Evolutionary conservation across 2,329 filamentous ascomycete genomes (phyloP).

Genomic region (Hymenoscyphus fructigenus): DNA sequence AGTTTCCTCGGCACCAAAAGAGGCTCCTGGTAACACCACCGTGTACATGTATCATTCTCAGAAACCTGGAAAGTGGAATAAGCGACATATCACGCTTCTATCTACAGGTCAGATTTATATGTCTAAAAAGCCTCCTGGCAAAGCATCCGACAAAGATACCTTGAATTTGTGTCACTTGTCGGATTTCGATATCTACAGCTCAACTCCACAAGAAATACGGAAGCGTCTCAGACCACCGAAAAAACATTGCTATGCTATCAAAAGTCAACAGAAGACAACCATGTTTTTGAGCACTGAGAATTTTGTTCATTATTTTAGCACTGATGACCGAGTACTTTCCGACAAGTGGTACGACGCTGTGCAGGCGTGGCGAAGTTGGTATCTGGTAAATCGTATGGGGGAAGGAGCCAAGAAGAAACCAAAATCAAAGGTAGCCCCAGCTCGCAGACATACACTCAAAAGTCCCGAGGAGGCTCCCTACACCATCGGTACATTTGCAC

Average conservation of each 20-base stretch:
- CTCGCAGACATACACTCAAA: constrained; percentile 25
- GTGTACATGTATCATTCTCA: constrained; percentile 79
- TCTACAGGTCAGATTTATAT: constrained; percentile 69
- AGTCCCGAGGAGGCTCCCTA: constrained; percentile 53
- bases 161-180: constrained; percentile 78
- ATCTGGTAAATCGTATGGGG: constrained; percentile 70
- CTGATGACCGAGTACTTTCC: constrained; percentile 67
- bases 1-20: constrained; percentile 59
- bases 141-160: constrained; percentile 62
- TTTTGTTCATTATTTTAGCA: constrained; percentile 90
- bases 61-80: constrained; percentile 82
- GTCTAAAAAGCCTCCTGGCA: constrained; percentile 68
- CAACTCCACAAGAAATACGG: constrained; percentile 64
- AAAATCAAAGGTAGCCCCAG: background rate
- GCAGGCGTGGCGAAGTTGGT: constrained; percentile 89
- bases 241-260: constrained; percentile 81
- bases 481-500: constrained; percentile 67
- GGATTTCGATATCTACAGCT: constrained; percentile 88
- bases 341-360: constrained; percentile 69
- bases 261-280: constrained; percentile 84
- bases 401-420: constrained; percentile 33
- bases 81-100: constrained; percentile 74
- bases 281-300: constrained; percentile 81
- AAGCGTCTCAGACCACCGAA: constrained; percentile 81
- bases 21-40: constrained; percentile 64